Percentiles rank a stretch among this genome's conserved stretches.
phyloP scores from a whole-genome alignment of 139 green algal genomes.

The Picochlorum sp. region DNA sequence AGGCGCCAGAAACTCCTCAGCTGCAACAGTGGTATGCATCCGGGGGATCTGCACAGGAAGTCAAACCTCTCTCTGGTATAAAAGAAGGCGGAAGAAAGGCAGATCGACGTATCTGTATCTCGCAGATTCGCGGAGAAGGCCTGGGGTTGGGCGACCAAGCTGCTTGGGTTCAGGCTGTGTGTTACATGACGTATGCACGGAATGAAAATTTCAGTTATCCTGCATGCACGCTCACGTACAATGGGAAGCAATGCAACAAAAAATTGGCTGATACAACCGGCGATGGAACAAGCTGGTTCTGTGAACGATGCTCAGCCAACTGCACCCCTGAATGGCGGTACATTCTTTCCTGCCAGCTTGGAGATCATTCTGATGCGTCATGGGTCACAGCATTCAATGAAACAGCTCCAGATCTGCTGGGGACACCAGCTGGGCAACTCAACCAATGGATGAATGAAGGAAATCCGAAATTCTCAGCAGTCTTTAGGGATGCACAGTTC shows the following conservation, averaged over 20 bases:
- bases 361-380: slow-evolving; percentile 41
- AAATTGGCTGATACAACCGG: slow-evolving; percentile 54
- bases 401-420: slow-evolving; percentile 34
- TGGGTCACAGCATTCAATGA: slow-evolving; percentile 56
- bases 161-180: slow-evolving; percentile 54
- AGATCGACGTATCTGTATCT: slow-evolving; percentile 57
- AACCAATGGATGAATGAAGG: slow-evolving; percentile 13
- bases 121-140: slow-evolving; percentile 70
- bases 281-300: slow-evolving; percentile 29
- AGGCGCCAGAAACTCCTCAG: slow-evolving; percentile 45
- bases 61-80: slow-evolving; percentile 34
- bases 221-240: slow-evolving; percentile 46
- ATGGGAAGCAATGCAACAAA: slow-evolving; percentile 64
- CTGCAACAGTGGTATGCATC: slow-evolving; percentile 53
- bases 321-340: slow-evolving; percentile 39
- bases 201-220: slow-evolving; percentile 66
- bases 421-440: slow-evolving; percentile 31
- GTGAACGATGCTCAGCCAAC: slow-evolving; percentile 34
- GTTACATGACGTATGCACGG: slow-evolving; percentile 48
- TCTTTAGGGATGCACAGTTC: slow-evolving; percentile 33
- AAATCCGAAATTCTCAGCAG: neutral
- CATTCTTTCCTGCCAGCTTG: slow-evolving; percentile 31
- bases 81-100: slow-evolving; percentile 30
- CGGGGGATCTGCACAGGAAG: neutral
- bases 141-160: slow-evolving; percentile 52